Base-by-base conservation (phyloP, 148 eudicot genomes). In the Chenopodium quinoa region DNA sequence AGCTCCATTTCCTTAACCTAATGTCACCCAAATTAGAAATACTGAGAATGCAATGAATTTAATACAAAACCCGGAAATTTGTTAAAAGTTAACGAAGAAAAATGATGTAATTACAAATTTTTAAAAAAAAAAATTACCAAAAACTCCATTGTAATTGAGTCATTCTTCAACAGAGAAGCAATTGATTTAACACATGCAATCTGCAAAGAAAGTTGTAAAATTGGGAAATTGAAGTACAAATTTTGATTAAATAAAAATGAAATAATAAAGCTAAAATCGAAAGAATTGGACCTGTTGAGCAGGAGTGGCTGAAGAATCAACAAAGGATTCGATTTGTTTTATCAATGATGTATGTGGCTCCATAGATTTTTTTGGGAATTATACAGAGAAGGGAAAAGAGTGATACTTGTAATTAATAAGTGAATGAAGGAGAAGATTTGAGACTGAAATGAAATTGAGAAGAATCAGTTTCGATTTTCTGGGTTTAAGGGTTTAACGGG, bases 1-100 rank as follows among this genome's bases (percentile, higher is more conserved):
- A 93, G 60, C 81, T 87, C 95, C 97, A 96, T 91, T 82, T 92
- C 99, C 84, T 88, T 89, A 82, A 96, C 98, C 99, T 96, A 75
- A 11, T 78, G 16, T 22, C 40, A 85, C 74, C 52, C 78, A 80
- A 58, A 76, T 3, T 3, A 75, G 2, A 2, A 80, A 75, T 9
- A 10, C 73, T 44, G 17, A 31, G 58, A n/a, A 29, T 67, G 25
- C 8, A 22, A 25, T 7, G 25, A 34, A 13, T 14, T 46, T 11
- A 72, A 14, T 11, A 69, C 0, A 77, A 68, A 44, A 14, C 76
- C 74, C 34, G 11, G 48, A 4, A 82, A 63, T 22, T 37, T 67
- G 8, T 19, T 9, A 68, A 54, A 71, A 10, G 44, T 72, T 40
- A 74, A 62, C 16, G 37, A 12, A 81, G 50, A 67, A 68, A 54